Percentiles rank a stretch among this genome's conserved stretches.
Evolutionary conservation across 2,329 filamentous ascomycete species (phyloP).

Genomic region (Venturia oleaginea): DNA sequence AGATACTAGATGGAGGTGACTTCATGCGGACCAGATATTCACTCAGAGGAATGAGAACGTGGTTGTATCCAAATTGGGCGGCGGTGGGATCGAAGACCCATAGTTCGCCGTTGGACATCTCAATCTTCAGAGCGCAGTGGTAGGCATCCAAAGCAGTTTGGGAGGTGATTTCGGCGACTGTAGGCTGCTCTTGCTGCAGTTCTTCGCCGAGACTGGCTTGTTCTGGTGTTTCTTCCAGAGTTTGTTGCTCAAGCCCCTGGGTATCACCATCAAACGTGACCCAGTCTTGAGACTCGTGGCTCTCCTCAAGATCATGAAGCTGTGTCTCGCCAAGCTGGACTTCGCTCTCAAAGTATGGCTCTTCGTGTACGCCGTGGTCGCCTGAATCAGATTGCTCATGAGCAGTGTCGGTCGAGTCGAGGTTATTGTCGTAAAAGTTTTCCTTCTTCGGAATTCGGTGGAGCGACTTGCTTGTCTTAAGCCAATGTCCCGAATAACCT

Average conservation of each 20-base stretch:
- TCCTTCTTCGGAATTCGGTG: background rate
- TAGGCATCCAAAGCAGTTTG: background rate
- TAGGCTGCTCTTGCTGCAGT: background rate
- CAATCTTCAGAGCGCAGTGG: background rate
- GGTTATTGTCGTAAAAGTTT: background rate
- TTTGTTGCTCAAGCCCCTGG: background rate
- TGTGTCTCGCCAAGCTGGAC: background rate
- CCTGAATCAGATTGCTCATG: background rate
- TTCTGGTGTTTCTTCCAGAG: background rate
- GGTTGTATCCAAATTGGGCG: background rate
- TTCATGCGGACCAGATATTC: conserved; percentile 1
- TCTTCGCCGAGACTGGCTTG: background rate
- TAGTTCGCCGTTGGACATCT: background rate
- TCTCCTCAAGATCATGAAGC: background rate
- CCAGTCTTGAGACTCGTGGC: background rate
- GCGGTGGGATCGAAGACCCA: conserved; percentile 2
- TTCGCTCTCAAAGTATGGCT: background rate
- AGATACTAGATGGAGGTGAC: background rate
- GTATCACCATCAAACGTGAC: background rate
- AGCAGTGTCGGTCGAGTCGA: background rate
- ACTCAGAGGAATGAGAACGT: background rate
- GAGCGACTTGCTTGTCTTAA: background rate
- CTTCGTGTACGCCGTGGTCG: background rate
- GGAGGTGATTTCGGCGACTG: background rate
- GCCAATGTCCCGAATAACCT: background rate